Conservation (phyloP, 805 yeast genomes). For the Yarrowia osloensis region DNA sequence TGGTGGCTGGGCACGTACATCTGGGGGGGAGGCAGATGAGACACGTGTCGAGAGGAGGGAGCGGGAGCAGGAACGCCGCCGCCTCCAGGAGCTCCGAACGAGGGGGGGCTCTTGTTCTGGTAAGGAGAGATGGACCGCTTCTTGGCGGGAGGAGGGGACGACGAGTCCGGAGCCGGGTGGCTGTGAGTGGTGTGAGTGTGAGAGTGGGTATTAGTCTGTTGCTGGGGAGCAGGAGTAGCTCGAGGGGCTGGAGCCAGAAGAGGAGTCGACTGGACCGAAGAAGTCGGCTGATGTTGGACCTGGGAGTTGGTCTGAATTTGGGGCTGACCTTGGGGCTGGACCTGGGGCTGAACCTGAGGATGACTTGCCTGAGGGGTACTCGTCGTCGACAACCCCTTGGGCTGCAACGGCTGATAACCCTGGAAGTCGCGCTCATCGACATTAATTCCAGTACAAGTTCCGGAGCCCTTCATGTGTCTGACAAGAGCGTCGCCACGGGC, state of each 20-base stretch:
- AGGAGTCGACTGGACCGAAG: not conserved
- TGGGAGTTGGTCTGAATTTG: not conserved
- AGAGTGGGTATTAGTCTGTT: not conserved
- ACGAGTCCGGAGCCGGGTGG: not conserved
- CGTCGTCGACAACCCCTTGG: constrained; percentile 9
- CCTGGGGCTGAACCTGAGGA: not conserved
- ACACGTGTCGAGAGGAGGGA: constrained; percentile 2
- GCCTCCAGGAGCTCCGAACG: constrained; percentile 16
- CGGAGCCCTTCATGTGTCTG: constrained; percentile 59
- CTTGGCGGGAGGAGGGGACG: constrained; percentile 22
- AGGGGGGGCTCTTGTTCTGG: constrained; percentile 29
- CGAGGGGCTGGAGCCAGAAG: constrained; percentile 7
- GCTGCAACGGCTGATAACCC: constrained; percentile 16
- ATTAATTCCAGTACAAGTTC: constrained; percentile 38
- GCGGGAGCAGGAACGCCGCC: constrained; percentile 2
- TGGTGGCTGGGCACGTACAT: constrained; percentile 25
- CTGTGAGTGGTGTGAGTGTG: not conserved
- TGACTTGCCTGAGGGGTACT: too few species aligned
- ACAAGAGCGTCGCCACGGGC: constrained; percentile 76
- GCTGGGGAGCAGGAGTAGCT: not conserved
- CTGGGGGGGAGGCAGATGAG: constrained; percentile 23
- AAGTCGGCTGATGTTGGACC: not conserved
- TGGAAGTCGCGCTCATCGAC: constrained; percentile 28
- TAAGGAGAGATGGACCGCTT: constrained; percentile 11
- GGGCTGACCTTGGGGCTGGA: not conserved